These are phyloP conservation scores for Glonium stellatum DNA, from an alignment of 495 filamentous ascomycete genomes.

Conservation along the genomic window DNA sequence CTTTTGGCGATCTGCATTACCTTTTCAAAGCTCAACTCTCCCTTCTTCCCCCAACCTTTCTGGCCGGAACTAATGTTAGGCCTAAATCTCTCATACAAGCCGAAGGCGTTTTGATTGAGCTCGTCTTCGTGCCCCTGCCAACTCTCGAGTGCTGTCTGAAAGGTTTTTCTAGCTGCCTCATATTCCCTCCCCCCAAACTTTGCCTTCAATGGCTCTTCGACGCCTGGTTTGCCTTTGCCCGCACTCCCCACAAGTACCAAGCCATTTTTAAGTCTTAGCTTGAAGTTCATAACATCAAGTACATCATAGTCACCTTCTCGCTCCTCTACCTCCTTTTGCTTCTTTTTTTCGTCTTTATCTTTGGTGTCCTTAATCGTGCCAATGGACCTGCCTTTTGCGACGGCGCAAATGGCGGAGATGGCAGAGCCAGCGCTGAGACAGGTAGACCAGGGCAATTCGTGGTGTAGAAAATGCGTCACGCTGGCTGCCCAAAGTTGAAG, in stretches of 20 bases:
- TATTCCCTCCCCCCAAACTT: conserved; percentile 26
- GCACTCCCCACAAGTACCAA: conserved; percentile 13
- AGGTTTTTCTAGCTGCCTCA: conserved; percentile 8
- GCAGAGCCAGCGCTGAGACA: conserved; percentile 24
- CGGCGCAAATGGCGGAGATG: conserved; percentile 20
- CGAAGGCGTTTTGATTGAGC: conserved; percentile 20
- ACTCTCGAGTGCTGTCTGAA: conserved; percentile 14
- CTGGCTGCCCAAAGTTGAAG: conserved; percentile 25
- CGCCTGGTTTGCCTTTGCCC: conserved; percentile 21
- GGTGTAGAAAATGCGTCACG: conserved; percentile 20
- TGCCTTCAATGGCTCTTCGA: conserved; percentile 13
- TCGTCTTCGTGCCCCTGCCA: conserved; percentile 26
- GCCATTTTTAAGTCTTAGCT: conserved; percentile 20
- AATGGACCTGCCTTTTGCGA: conserved; percentile 26
- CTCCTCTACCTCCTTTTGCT: conserved; percentile 3
- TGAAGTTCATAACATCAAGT: conserved; percentile 23
- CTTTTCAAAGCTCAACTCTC: conserved; percentile 20
- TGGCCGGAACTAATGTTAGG: conserved; percentile 19
- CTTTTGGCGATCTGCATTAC: too few species aligned
- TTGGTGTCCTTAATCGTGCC: conserved; percentile 12
- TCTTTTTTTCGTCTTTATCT: conserved; percentile 2
- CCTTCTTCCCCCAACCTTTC: conserved; percentile 29
- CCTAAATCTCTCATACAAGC: conserved; percentile 25
- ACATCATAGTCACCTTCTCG: conserved; percentile 10
- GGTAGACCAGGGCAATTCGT: conserved; percentile 12